These are phyloP conservation scores for Meira miltonrushii DNA, from an alignment of 1,284 basidiomycete species.

Conservation along the genomic window DNA sequence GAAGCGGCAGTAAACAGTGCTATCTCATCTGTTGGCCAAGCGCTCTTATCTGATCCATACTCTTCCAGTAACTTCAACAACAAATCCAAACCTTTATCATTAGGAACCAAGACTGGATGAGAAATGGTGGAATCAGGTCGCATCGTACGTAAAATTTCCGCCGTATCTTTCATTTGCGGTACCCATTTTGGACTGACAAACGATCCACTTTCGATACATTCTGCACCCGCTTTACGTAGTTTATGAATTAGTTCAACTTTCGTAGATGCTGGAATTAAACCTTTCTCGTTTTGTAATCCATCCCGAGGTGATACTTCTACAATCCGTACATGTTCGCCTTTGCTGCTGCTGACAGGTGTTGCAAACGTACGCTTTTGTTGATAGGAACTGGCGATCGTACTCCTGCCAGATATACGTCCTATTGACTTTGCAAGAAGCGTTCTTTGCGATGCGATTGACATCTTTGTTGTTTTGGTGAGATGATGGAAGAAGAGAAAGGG, in stretches of 20 bases:
- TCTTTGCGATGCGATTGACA: no score
- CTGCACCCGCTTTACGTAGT: slow-evolving; percentile 64
- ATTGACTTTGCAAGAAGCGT: no score
- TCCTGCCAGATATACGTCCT: no score
- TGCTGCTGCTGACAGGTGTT: not conserved
- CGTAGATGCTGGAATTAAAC: slow-evolving; percentile 65
- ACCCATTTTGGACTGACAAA: slow-evolving; percentile 80
- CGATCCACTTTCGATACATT: slow-evolving; percentile 77
- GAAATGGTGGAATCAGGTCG: slow-evolving; percentile 60
- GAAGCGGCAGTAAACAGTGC: slow-evolving; percentile 84
- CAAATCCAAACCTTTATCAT: slow-evolving; percentile 61
- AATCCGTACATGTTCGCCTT: slow-evolving; percentile 55
- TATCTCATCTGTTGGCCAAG: slow-evolving; percentile 69
- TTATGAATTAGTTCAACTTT: slow-evolving; percentile 78
- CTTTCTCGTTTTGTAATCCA: slow-evolving; percentile 84
- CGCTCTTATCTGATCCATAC: not conserved
- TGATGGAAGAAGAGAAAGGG: no score
- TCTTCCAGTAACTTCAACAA: slow-evolving; percentile 21
- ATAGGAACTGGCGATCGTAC: no score
- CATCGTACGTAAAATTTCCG: slow-evolving; percentile 60
- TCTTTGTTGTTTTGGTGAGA: no score
- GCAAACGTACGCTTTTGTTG: not conserved
- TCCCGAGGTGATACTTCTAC: slow-evolving; percentile 90
- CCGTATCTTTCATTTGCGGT: slow-evolving; percentile 58
- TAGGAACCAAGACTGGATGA: slow-evolving; percentile 81